Conservation (phyloP, 1,139 yeast genomes). For the Kazachstania sp. region DNA sequence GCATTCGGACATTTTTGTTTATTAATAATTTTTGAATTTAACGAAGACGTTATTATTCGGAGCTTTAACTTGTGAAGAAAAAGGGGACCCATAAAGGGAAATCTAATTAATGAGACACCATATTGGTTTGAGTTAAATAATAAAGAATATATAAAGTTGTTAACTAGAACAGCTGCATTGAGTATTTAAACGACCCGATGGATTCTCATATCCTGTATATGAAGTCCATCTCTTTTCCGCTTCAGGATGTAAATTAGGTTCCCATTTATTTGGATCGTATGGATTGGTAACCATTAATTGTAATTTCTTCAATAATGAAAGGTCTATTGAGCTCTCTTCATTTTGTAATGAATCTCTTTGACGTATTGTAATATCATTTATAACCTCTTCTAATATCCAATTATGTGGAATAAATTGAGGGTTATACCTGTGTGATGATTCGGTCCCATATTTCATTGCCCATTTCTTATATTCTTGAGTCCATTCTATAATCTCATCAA, state of each 20-base stretch:
- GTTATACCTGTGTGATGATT: constrained; percentile 35
- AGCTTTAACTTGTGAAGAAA: no score
- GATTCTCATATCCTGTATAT: background rate
- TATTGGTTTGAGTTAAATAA: no score
- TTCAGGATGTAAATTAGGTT: constrained; percentile 46
- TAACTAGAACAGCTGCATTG: constrained; percentile 8
- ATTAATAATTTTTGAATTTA: no score
- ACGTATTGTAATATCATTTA: constrained; percentile 34
- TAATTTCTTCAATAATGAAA: constrained; percentile 42
- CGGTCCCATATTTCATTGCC: background rate
- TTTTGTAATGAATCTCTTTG: constrained; percentile 27
- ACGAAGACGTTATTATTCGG: constrained; percentile 11
- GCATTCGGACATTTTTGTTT: no score
- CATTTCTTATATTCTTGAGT: constrained; percentile 26
- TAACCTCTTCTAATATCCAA: constrained; percentile 83
- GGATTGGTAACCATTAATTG: constrained; percentile 59
- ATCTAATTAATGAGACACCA: no score
- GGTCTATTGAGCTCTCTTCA: constrained; percentile 16
- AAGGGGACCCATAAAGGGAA: no score
- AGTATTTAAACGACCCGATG: background rate
- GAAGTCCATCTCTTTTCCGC: constrained; percentile 48
- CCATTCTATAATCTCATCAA: constrained; percentile 33
- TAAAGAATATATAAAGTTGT: no score
- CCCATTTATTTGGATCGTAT: constrained; percentile 54
- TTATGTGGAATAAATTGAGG: constrained; percentile 79